Evolutionary conservation across 306 rosid genomes (phyloP).

Genomic region (barrel medic (Medicago truncatula)): MtrunA17r5.0-ANR NC_053044.1:48390001-48390500

Average conservation of each 20-base stretch:
- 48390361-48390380: neutral
- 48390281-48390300: neutral
- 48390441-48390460: constrained; percentile 72
- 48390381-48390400: neutral
- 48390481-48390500: constrained; percentile 89
- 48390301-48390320: neutral
- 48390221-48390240: neutral
- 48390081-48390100: neutral
- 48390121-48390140: neutral
- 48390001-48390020: neutral
- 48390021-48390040: neutral
- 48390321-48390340: too few relatives aligned
- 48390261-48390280: neutral
- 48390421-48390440: constrained; percentile 55
- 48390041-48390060: neutral
- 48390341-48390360: neutral
- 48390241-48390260: neutral
- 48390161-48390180: neutral
- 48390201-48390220: neutral
- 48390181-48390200: too few relatives aligned
- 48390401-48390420: neutral
- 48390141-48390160: too few relatives aligned
- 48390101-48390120: neutral
- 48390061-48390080: neutral
- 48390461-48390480: constrained; percentile 78